Evolutionary conservation across 2,329 filamentous ascomycete genomes (phyloP), one percentile per base, ranked within the genome.

Genomic region (Botrytis squamosa): DNA sequence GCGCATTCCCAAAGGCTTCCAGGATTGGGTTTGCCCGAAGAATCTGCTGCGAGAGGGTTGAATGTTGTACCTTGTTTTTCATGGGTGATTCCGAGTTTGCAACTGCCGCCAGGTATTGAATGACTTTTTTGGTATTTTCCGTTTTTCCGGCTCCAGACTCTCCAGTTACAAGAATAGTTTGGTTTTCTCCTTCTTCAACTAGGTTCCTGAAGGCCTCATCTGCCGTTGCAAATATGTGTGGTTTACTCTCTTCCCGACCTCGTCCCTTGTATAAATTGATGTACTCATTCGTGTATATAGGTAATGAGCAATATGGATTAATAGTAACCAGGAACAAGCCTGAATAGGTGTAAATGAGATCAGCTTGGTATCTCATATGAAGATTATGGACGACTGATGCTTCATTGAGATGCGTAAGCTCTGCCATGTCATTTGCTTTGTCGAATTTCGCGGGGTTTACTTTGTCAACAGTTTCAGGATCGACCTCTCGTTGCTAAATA

Each of bases 401-500:
- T 84, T 99, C 96, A 83, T 99, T 99, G 76, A 99, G 86, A 83
- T 99, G 96, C 9, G 96, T 99, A 80, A 99, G 88, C 83, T 99
- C 96, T 38, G 97, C 96, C 96, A 99, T 99, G 83, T 99, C 97
- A 84, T 97, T 94, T 77, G 95, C 95, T 84, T 98, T 99, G 88
- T 99, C 96, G 84, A 99, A 99, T 82, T 99, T 99, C 80, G 95
- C 95, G 65, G 96, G 96, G 84, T 99, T 99, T 85, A 99, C 97
- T 84, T 98, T 98, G 86, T 99, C 97, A 78, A 98, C 94, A 79
- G 90, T 92, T 79, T 98, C 95, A 70, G 89, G 85, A 77, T 95
- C 91, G 69, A 96, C 91, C 81, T 97, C 93, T 78, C 94, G 91
- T 89, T 97, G 94, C 90, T 96, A 77, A 29, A 8, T n/a, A 55